Base-by-base conservation (phyloP, 768 basidiomycete genomes). In the Tulasnella sp. region DNA sequence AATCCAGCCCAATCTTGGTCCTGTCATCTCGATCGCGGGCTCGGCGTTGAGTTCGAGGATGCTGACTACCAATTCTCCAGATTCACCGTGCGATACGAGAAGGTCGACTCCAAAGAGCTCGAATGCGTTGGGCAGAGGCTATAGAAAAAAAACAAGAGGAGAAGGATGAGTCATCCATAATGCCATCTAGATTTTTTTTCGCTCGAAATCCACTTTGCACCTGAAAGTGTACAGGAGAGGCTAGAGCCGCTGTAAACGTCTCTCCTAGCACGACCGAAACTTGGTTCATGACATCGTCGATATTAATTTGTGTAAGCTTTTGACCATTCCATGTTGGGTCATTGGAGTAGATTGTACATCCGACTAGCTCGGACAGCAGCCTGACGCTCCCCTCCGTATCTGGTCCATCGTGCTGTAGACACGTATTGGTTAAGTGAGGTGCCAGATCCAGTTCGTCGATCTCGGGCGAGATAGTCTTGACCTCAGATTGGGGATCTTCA, bases 91-190 rank as follows among this genome's bases (percentile, higher is more conserved):
- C 72, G 86, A 87, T 76, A 98, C 87, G 17, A 99, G 85, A 77
- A 99, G 92, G 82, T 99, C 97, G n/a, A 93, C 87, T 0, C 97
- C 97, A 80, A 91, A 99, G 19, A 99, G 87, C 82, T 99, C 97
- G 81, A 98, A 99, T 0, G 93, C 94, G 81, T 98, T 98, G 0
- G 93, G 91, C 29, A 95, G 82, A 1, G 92, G 87, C 93, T 97
- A 81, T 49, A 80, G 64, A 29, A 22, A 45, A 70, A 36, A 40
- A 34, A 25, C 34, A n/a, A 31, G n/a, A n/a, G n/a, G n/a, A 3
- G 19, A 42, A 67, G 11, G n/a, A 76, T 37, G 64, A 38, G 39
- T 34, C 12, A 25, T 64, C 42, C 2, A 69, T n/a, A 11, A 5
- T 22, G 34, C 9, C 36, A 31, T 54, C 40, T 4, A 12, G 22